Percentiles rank a stretch among this genome's conserved stretches.
phyloP scores from a whole-genome alignment of 163 green algal genomes.

The Scenedesmus sp. region DNA sequence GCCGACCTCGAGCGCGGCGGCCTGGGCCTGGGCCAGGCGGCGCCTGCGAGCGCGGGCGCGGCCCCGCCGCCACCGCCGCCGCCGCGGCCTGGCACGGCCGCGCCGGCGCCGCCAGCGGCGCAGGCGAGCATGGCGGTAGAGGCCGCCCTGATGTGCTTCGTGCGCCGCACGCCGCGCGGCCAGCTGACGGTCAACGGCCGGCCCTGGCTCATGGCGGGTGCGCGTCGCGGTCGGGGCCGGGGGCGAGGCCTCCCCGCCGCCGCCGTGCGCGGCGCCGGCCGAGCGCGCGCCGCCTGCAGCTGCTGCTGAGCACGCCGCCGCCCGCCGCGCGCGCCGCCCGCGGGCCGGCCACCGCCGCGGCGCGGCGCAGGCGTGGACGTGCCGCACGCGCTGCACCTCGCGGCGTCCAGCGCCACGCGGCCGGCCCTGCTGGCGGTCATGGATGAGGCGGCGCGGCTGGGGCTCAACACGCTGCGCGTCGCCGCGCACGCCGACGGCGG shows the following conservation, averaged over 20 bases:
- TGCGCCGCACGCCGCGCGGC: background rate
- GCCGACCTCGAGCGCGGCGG: too few relatives aligned
- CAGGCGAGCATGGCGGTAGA: background rate
- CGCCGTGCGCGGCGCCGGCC: too few relatives aligned
- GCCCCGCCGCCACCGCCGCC: background rate
- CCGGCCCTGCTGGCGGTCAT: slow-evolving; percentile 2
- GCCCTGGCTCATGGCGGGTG: background rate
- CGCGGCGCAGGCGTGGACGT: slow-evolving; percentile 28
- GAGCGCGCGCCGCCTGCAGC: too few relatives aligned
- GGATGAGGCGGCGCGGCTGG: background rate
- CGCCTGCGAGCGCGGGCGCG: background rate
- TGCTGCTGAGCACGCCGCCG: too few relatives aligned
- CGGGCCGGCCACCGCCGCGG: too few relatives aligned
- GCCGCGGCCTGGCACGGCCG: background rate
- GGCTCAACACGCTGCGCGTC: slow-evolving; percentile 16
- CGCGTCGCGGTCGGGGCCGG: too few relatives aligned
- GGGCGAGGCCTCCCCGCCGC: too few relatives aligned
- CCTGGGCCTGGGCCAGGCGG: too few relatives aligned
- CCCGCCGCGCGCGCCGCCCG: too few relatives aligned
- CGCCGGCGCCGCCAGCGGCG: too few relatives aligned
- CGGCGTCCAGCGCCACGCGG: background rate
- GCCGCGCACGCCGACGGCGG: slow-evolving; percentile 2
- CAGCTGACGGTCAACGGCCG: background rate
- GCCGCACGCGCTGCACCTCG: slow-evolving; percentile 14
- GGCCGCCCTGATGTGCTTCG: slow-evolving; percentile 7